Percentiles rank a stretch among this genome's conserved stretches.
Conservation (phyloP, 1,139 yeast species). For the Meyerozyma guilliermondii region DNA sequence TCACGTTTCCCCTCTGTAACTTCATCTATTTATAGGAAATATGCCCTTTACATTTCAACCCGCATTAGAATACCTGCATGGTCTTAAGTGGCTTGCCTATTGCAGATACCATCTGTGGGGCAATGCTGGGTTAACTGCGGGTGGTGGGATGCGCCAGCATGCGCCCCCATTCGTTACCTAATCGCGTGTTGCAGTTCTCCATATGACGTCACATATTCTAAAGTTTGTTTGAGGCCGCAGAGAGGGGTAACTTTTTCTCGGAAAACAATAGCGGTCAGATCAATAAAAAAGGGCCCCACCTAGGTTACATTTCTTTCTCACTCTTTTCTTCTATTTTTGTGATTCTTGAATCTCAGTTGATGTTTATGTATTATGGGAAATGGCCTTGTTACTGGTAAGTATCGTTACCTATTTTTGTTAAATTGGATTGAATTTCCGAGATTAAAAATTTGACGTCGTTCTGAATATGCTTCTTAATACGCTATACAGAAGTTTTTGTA, state of each 20-base stretch:
- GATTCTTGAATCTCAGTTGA: background rate
- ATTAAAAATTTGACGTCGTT: background rate
- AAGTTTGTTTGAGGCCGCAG: background rate
- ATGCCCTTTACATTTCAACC: background rate
- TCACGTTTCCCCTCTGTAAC: background rate
- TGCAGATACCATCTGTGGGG: background rate
- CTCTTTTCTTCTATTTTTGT: background rate
- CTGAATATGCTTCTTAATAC: background rate
- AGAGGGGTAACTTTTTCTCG: background rate
- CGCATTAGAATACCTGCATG: background rate
- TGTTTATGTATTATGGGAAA: background rate
- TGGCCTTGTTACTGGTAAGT: slow-evolving; percentile 3
- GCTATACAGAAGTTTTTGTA: too few relatives aligned
- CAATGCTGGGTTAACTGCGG: background rate
- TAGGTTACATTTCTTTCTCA: background rate
- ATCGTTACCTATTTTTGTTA: background rate
- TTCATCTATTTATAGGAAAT: background rate
- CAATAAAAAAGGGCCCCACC: background rate
- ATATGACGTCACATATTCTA: background rate
- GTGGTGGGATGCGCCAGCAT: background rate
- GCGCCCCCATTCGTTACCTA: background rate
- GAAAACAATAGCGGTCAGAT: slow-evolving; percentile 1
- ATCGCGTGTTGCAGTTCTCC: background rate
- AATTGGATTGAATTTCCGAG: background rate
- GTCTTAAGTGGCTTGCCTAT: background rate